These are phyloP conservation scores for Podospora conica DNA, from an alignment of 495 filamentous ascomycete species.

Conservation along the genomic window DNA sequence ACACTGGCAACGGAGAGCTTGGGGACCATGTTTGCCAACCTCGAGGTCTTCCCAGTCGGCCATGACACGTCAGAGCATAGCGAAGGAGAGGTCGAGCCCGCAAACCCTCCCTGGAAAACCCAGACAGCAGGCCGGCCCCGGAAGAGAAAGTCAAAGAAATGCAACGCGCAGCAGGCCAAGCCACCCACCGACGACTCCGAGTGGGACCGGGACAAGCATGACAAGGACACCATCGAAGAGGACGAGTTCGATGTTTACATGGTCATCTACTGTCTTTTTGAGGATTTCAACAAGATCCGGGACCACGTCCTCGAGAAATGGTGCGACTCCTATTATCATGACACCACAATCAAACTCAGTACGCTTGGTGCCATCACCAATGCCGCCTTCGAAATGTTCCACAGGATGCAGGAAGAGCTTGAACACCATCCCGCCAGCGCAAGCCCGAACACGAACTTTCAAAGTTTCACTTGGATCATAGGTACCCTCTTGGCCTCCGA, in stretches of 20 bases:
- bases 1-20: slow-evolving; percentile 14
- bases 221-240: slow-evolving; percentile 10
- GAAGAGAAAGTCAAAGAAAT: slow-evolving; percentile 18
- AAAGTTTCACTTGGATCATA: slow-evolving; percentile 22
- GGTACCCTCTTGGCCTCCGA: slow-evolving; percentile 8
- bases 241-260: slow-evolving; percentile 28
- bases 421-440: slow-evolving; percentile 6
- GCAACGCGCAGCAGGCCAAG: slow-evolving; percentile 16
- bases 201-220: background rate
- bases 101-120: background rate
- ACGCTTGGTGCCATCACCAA: slow-evolving; percentile 27
- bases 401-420: slow-evolving; percentile 26
- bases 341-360: slow-evolving; percentile 10
- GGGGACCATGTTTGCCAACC: slow-evolving; percentile 25
- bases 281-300: slow-evolving; percentile 29
- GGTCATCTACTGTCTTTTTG: slow-evolving; percentile 32
- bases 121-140: slow-evolving; percentile 1
- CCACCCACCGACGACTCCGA: background rate
- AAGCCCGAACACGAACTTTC: slow-evolving; percentile 7
- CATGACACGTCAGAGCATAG: slow-evolving; percentile 3
- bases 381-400: slow-evolving; percentile 29
- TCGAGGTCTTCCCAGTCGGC: slow-evolving; percentile 16
- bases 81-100: slow-evolving; percentile 3
- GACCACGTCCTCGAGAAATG: slow-evolving; percentile 25
- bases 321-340: slow-evolving; percentile 26